Conservation (phyloP, 345 rosid genomes). For the Raphanus raphanistrum region DNA sequence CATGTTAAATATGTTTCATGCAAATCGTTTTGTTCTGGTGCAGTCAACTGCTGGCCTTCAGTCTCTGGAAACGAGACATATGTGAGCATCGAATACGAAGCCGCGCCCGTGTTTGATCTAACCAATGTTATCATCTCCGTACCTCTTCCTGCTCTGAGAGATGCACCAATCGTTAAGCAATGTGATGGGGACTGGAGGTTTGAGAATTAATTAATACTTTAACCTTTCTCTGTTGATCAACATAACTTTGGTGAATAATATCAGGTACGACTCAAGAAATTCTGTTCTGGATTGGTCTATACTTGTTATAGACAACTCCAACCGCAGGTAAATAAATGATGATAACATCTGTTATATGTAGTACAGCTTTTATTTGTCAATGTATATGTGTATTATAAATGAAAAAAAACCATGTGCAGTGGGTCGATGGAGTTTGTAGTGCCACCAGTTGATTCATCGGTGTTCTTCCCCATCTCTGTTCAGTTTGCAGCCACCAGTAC, state of each 20-base stretch:
- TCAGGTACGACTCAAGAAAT: slow-evolving; percentile 88
- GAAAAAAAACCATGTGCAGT: slow-evolving; percentile 47
- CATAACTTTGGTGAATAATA: neutral
- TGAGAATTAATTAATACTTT: neutral
- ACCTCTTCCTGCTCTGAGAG: slow-evolving; percentile 94
- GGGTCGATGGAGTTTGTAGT: slow-evolving; percentile 99
- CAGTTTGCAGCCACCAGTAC: slow-evolving; percentile 78
- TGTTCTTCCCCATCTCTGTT: slow-evolving; percentile 91
- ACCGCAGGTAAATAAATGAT: slow-evolving; percentile 69
- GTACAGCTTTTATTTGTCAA: neutral
- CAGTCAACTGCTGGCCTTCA: slow-evolving; percentile 99
- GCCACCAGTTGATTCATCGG: slow-evolving; percentile 92
- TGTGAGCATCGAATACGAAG: slow-evolving; percentile 97
- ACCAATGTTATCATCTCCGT: slow-evolving; percentile 79
- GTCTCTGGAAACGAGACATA: slow-evolving; percentile 95
- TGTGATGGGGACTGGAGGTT: slow-evolving; percentile 99
- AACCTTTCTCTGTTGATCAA: neutral
- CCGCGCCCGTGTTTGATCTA: slow-evolving; percentile 88
- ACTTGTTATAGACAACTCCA: slow-evolving; percentile 86
- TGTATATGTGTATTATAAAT: neutral
- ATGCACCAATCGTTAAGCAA: slow-evolving; percentile 80
- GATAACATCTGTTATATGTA: neutral
- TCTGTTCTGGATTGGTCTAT: slow-evolving; percentile 90
- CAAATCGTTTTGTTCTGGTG: slow-evolving; percentile 28
- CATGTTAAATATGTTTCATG: slow-evolving; percentile 13